phyloP scores from a whole-genome alignment of 2,329 filamentous ascomycete genomes.

The Claviceps africana region DNA sequence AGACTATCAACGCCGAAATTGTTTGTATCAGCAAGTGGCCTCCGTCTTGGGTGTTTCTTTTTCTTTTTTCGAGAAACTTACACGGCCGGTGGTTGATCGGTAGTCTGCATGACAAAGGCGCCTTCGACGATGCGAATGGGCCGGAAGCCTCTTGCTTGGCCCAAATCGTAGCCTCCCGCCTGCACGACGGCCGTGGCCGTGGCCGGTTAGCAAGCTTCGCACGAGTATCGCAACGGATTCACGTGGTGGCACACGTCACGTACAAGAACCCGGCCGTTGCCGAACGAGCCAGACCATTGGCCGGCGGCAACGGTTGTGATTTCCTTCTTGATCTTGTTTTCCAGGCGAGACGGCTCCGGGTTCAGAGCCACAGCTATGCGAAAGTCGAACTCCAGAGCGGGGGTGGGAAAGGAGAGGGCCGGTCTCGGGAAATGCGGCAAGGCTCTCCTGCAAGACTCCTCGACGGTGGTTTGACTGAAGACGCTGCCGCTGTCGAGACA shows the following conservation, averaged over 20 bases:
- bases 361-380: conserved; percentile 33
- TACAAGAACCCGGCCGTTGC: conserved; percentile 32
- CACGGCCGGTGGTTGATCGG: conserved; percentile 32
- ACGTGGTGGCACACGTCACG: no score
- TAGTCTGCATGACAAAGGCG: conserved; percentile 34
- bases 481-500: conserved; percentile 1
- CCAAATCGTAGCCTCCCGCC: conserved; percentile 29
- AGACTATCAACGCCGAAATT: conserved; percentile 13
- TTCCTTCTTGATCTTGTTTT: conserved; percentile 30
- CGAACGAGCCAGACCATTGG: conserved; percentile 34
- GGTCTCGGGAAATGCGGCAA: conserved; percentile 29
- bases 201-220: conserved; percentile 5
- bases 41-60: no score
- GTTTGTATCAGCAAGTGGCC: no score
- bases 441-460: conserved; percentile 24
- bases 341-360: conserved; percentile 28
- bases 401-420: conserved; percentile 28
- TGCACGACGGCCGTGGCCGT: conserved; percentile 9
- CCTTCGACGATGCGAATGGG: conserved; percentile 31
- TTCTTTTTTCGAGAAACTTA: conserved; percentile 18
- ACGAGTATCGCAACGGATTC: no score
- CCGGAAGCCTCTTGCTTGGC: conserved; percentile 25
- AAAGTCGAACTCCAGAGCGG: conserved; percentile 34
- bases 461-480: conserved; percentile 16
- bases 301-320: conserved; percentile 35